A percentile compares a stretch with the other conserved stretches of the same genome.
Conservation (phyloP, 1,139 yeast species). For the Insectozyma bohioensis region DNA sequence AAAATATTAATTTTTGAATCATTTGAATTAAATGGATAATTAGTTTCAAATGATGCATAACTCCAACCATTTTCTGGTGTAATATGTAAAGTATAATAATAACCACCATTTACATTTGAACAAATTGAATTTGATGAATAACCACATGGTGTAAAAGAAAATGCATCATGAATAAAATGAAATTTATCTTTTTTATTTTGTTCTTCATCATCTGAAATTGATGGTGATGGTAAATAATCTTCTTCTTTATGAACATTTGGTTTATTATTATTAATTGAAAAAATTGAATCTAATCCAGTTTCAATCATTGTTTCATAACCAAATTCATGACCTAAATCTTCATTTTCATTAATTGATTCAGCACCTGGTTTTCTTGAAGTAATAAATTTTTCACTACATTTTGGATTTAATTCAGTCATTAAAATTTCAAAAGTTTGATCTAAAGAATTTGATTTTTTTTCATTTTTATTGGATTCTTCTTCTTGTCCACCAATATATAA, state of each 20-base stretch:
- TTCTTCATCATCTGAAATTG: slow-evolving; percentile 30
- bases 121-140: slow-evolving; percentile 84
- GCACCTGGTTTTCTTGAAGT: slow-evolving; percentile 58
- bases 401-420: slow-evolving; percentile 80
- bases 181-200: slow-evolving; percentile 16
- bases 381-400: slow-evolving; percentile 59
- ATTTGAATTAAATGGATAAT: slow-evolving; percentile 52
- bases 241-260: too few relatives aligned
- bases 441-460: neutral
- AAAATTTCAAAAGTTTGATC: slow-evolving; percentile 88
- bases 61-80: slow-evolving; percentile 96
- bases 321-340: slow-evolving; percentile 75
- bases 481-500: slow-evolving; percentile 62
- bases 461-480: slow-evolving; percentile 9
- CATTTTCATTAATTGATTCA: slow-evolving; percentile 44
- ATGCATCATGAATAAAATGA: slow-evolving; percentile 70
- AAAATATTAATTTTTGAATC: slow-evolving; percentile 36
- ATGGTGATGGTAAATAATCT: slow-evolving; percentile 44
- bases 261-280: slow-evolving; percentile 27
- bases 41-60: slow-evolving; percentile 93
- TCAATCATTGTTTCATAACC: slow-evolving; percentile 67
- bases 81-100: slow-evolving; percentile 87
- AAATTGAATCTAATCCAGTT: slow-evolving; percentile 62
- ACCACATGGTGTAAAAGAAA: slow-evolving; percentile 95
- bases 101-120: slow-evolving; percentile 49